phyloP scores from a whole-genome alignment of 768 basidiomycete genomes.

The Tulasnella sp. region DNA sequence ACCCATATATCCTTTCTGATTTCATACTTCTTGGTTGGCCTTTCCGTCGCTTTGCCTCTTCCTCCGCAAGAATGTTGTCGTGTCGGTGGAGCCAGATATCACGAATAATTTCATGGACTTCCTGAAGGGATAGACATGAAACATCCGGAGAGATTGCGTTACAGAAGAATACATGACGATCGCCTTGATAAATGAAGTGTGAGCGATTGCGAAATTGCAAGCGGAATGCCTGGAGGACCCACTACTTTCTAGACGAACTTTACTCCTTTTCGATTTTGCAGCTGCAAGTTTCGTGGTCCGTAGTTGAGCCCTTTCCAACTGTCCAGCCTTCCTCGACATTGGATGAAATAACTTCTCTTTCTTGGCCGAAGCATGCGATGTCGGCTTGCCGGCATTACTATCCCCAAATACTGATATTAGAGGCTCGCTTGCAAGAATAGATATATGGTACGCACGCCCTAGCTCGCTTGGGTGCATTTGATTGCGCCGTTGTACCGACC shows the following conservation, averaged over 20 bases:
- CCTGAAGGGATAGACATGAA: slow-evolving; percentile 46
- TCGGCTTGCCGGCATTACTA: background rate
- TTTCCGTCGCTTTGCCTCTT: slow-evolving; percentile 51
- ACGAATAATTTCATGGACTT: slow-evolving; percentile 52
- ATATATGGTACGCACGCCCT: too few species aligned
- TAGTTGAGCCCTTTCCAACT: slow-evolving; percentile 54
- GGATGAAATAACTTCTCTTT: slow-evolving; percentile 80
- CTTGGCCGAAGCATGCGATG: slow-evolving; percentile 23
- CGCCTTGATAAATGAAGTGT: slow-evolving; percentile 33
- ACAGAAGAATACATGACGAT: slow-evolving; percentile 68
- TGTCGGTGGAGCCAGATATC: slow-evolving; percentile 67
- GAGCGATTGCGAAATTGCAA: background rate
- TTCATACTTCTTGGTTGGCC: slow-evolving; percentile 65
- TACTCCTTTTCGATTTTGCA: slow-evolving; percentile 42
- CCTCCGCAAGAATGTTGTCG: slow-evolving; percentile 52
- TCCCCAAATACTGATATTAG: too few species aligned
- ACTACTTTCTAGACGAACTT: slow-evolving; percentile 51
- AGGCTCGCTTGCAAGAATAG: too few species aligned
- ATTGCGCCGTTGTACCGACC: too few species aligned
- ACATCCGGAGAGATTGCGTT: slow-evolving; percentile 53
- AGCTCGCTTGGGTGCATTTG: too few species aligned
- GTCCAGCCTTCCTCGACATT: slow-evolving; percentile 70
- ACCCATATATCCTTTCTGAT: slow-evolving; percentile 58
- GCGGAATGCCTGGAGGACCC: background rate
- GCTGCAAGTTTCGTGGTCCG: slow-evolving; percentile 59